These are phyloP conservation scores for Drechslera avenae DNA, from an alignment of 2,329 filamentous ascomycete species.

Conservation along the genomic window DNA sequence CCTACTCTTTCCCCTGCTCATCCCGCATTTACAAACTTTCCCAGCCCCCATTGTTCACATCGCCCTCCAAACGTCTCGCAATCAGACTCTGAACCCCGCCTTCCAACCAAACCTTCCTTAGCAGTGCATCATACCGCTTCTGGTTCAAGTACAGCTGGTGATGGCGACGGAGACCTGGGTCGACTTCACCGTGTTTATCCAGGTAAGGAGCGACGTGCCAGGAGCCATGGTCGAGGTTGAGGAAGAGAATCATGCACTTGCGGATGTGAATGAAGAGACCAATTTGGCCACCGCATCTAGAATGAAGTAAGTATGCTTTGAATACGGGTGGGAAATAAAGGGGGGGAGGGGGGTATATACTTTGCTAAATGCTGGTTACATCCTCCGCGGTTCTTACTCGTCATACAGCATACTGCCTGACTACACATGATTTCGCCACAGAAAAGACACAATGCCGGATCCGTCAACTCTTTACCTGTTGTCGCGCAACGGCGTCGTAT, in stretches of 20 bases:
- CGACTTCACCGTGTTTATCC: slow-evolving; percentile 93
- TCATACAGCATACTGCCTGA: slow-evolving; percentile 89
- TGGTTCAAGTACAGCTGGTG: slow-evolving; percentile 92
- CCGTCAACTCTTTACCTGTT: slow-evolving; percentile 87
- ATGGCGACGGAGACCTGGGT: slow-evolving; percentile 82
- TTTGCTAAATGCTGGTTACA: slow-evolving; percentile 88
- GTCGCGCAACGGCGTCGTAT: slow-evolving; percentile 83
- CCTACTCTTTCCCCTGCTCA: too few relatives aligned
- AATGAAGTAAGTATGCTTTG: background rate
- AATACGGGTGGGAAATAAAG: slow-evolving; percentile 16
- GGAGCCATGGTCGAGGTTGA: slow-evolving; percentile 80
- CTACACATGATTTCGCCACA: slow-evolving; percentile 97
- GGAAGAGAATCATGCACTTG: slow-evolving; percentile 89
- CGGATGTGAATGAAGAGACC: slow-evolving; percentile 97
- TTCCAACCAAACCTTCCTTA: slow-evolving; percentile 83
- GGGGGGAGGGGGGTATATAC: slow-evolving; percentile 58
- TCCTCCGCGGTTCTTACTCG: slow-evolving; percentile 61
- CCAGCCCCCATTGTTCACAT: slow-evolving; percentile 98
- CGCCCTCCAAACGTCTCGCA: slow-evolving; percentile 85
- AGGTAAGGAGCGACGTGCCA: slow-evolving; percentile 91
- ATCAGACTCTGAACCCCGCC: slow-evolving; percentile 90
- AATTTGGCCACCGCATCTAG: slow-evolving; percentile 82
- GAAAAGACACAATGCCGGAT: slow-evolving; percentile 90
- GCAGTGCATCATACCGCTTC: slow-evolving; percentile 86
- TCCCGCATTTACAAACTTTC: slow-evolving; percentile 64